Evolutionary conservation across 2,329 filamentous ascomycete species (phyloP), one percentile per base, ranked within the genome.

Genomic region (Ceratocystis variospora): DNA sequence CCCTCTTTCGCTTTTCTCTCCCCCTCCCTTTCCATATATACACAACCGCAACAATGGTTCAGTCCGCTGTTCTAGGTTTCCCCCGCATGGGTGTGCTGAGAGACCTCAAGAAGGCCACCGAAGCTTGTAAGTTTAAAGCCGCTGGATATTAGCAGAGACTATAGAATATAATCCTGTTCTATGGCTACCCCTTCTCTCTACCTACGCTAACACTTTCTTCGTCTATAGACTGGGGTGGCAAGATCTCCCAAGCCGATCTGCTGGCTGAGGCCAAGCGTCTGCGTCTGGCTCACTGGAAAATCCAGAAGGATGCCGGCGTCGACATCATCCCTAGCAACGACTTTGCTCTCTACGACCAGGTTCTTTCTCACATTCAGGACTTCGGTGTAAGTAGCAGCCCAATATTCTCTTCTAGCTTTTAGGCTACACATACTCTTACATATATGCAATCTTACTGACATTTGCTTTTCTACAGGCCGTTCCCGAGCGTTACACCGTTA

Each of bases 71-170:
- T 78, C 88, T 99, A 78, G 94, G 94, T 81, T 99, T 99, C 86
- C 94, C 94, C 78, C 93, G 94, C 77, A 96, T 97, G 90, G 94
- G 94, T 80, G 89, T 85, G 75, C 89, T 95, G 81, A 91, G 94
- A 87, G 94, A 99, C 84, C 87, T 99, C 78, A 99, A 99, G 88
- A 99, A 99, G 87, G 94, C 94, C 76, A 99, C 92, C 72, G 94
- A 99, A 81, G 90, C 93, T 78, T 99, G 81, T 83, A 72, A 75
- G 80, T 80, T 50, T n/a, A 53, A 10, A n/a, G 61, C 62, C 55
- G 61, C 46, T 12, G n/a, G 19, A 10, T 48, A 59, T 57, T 37
- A 57, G 37, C 25, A 41, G 37, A 15, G 37, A 41, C 12, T 3
- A 41, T 41, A 41, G 37, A 15, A 41, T 15, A 41, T 61, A 33